Conservation (phyloP, 306 rosid genomes). For the Lathyrus aphaca region DNA sequence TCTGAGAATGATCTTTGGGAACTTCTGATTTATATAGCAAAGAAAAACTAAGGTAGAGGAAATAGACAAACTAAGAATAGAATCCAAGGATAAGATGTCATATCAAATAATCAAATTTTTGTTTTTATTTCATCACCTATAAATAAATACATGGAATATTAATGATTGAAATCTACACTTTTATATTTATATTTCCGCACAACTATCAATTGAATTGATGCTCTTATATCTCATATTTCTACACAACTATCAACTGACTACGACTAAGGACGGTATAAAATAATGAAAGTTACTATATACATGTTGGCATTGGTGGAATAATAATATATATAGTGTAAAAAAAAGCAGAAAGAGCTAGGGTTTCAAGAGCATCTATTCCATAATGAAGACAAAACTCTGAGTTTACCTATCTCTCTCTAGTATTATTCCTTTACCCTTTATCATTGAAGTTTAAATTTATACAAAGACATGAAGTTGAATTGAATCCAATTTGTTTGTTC, state of each 20-base stretch:
- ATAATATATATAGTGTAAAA: slow-evolving; percentile 36
- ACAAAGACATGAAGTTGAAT: slow-evolving; percentile 9
- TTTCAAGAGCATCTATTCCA: slow-evolving; percentile 67
- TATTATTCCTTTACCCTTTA: background rate
- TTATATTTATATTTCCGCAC: too few relatives aligned
- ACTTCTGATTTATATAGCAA: slow-evolving; percentile 28
- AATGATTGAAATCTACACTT: too few relatives aligned
- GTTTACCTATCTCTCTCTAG: slow-evolving; percentile 14
- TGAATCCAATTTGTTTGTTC: slow-evolving; percentile 41
- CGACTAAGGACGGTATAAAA: background rate
- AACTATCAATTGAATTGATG: too few relatives aligned
- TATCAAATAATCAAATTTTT: slow-evolving; percentile 19
- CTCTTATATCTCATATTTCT: too few relatives aligned
- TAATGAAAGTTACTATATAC: slow-evolving; percentile 19
- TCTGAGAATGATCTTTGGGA: slow-evolving; percentile 46
- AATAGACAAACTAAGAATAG: slow-evolving; percentile 52
- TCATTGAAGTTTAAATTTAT: background rate
- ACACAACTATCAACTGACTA: too few relatives aligned
- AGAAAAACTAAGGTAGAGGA: slow-evolving; percentile 36
- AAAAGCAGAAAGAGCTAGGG: slow-evolving; percentile 61
- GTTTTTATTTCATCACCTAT: too few relatives aligned
- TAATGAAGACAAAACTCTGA: slow-evolving; percentile 59
- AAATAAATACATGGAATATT: too few relatives aligned
- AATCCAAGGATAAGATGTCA: slow-evolving; percentile 54
- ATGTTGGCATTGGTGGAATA: slow-evolving; percentile 44